These are phyloP conservation scores for Neurospora tetrasperma DNA, from an alignment of 495 filamentous ascomycete species.

Conservation along the genomic window DNA sequence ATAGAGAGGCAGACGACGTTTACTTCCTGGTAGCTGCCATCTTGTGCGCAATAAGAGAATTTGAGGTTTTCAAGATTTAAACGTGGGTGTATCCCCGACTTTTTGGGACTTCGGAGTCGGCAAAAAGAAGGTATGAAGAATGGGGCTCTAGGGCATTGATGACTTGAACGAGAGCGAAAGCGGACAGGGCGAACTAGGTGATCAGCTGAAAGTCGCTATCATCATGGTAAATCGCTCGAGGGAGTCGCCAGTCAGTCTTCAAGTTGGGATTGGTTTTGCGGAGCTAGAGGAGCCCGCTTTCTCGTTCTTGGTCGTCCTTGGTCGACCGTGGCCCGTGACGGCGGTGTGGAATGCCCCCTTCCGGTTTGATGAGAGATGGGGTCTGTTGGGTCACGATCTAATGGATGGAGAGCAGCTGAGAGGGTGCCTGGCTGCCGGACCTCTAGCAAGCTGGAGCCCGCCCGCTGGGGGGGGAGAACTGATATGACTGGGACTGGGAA, in stretches of 20 bases:
- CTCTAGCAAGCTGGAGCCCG: neutral
- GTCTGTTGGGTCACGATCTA: neutral
- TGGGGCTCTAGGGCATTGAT: neutral
- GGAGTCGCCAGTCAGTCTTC: neutral
- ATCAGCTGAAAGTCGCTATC: neutral
- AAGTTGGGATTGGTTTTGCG: neutral
- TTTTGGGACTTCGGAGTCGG: neutral
- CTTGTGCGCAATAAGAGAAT: neutral
- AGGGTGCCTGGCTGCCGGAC: neutral
- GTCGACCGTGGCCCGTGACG: neutral
- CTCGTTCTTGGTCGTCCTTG: neutral
- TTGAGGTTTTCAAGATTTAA: neutral
- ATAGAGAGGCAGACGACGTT: neutral
- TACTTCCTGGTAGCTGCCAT: neutral
- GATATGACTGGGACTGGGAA: neutral
- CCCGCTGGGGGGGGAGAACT: neutral
- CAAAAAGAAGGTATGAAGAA: neutral
- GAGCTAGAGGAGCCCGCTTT: constrained; percentile 1
- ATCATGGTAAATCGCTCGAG: neutral
- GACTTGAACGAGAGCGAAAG: neutral
- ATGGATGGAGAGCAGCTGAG: neutral
- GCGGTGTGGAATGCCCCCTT: neutral
- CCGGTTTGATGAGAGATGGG: neutral
- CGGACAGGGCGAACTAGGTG: neutral
- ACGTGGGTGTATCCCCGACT: neutral